Percentiles rank a stretch among this genome's conserved stretches.
These are phyloP conservation scores for Delphinella strobiligena DNA, from an alignment of 2,329 filamentous ascomycete species.

Conservation along the genomic window DNA sequence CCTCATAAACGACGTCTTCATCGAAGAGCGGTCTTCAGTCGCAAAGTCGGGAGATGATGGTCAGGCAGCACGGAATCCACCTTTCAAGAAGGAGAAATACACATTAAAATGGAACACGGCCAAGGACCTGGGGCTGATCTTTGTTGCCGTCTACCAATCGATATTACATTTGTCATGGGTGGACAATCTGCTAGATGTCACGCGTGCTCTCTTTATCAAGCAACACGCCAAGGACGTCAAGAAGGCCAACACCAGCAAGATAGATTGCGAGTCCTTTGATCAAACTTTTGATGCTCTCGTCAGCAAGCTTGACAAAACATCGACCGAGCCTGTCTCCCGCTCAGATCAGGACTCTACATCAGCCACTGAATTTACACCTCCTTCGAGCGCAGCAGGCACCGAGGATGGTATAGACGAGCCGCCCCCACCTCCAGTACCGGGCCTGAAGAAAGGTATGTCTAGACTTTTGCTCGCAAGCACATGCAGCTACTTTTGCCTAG, in stretches of 20 bases:
- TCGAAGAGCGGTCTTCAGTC: conserved; percentile 68
- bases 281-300: conserved; percentile 92
- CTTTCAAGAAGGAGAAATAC: conserved; percentile 85
- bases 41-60: conserved; percentile 48
- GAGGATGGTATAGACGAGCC: conserved; percentile 38
- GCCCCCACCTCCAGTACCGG: conserved; percentile 42
- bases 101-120: conserved; percentile 87
- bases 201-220: conserved; percentile 81
- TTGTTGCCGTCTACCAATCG: conserved; percentile 95
- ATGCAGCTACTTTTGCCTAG: not conserved
- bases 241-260: conserved; percentile 57
- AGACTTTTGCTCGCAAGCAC: conserved; percentile 3
- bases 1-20: conserved; percentile 93
- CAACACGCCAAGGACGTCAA: conserved; percentile 82
- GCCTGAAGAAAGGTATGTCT: conserved; percentile 35
- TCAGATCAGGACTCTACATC: conserved; percentile 10
- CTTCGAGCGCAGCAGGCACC: conserved; percentile 36
- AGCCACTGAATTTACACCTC: conserved; percentile 37
- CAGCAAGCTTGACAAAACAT: conserved; percentile 59
- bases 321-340: conserved; percentile 18
- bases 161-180: conserved; percentile 93
- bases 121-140: conserved; percentile 89
- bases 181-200: conserved; percentile 90
- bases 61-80: conserved; percentile 52
- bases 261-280: conserved; percentile 73